Evolutionary conservation across 2,329 filamentous ascomycete genomes (phyloP), one percentile per base, ranked within the genome.

Genomic region (Aquanectria penicillioides): DNA sequence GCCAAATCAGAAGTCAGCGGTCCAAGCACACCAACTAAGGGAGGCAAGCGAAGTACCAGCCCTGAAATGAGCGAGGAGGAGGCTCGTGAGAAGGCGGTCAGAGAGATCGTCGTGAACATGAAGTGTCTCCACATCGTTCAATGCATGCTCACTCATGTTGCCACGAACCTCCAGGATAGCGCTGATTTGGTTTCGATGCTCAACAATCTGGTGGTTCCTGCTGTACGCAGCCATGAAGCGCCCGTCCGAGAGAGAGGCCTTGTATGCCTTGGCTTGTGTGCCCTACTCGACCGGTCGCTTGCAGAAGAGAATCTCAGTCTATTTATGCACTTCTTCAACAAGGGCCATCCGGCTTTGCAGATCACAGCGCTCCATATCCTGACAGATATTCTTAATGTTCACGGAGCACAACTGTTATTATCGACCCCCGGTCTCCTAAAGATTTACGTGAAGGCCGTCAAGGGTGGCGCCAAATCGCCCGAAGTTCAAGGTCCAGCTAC

Each of bases 121-220:
- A 98, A 98, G 78, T 98, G 95, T 75, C 83, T 99, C 61, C 92
- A 97, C 73, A 97, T 99, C 66, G 94, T 96, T 22, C 93, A 97
- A 75, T 98, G 93, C 81, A 97, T 98, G 91, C 84, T 99, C 48
- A 89, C 96, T 72, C 97, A 98, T 71, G 92, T 99, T 9, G 85
- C 91, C 50, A 92, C 93, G 60, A 91, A 91, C 70, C 81, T 98
- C 31, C 93, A 97, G 76, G 86, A 94, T 66, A 97, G 97, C 73
- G 89, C 91, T 56, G 90, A 97, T 71, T 80, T 98, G n/a, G 92
- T 97, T 4, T 92, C 92, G n/a, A 97, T 98, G 91, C 83, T 99
- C 46, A 98, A 99, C 80, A 98, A 95, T 65, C 85, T 99, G 8
- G 92, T 99, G 37, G 93, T 99, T 2, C 95, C 95, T 6, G 95